phyloP scores from a whole-genome alignment of 176 grass and related monocot genomes.

The Oryza longistaminata region DNA sequence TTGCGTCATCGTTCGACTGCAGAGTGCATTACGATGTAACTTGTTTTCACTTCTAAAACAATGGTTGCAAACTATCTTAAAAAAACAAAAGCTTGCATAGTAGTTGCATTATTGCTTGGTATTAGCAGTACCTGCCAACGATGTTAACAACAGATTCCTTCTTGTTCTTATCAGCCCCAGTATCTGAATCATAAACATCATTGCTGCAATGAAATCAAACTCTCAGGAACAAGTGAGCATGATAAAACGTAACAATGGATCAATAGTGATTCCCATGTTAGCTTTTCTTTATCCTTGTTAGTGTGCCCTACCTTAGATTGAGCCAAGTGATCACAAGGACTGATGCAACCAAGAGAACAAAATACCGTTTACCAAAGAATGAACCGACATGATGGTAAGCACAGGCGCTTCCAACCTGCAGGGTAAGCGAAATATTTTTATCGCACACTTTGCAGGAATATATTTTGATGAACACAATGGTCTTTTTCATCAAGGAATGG shows the following conservation, averaged over 20 bases:
- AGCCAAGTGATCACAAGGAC: slow-evolving; percentile 91
- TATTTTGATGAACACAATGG: neutral
- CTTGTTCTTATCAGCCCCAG: slow-evolving; percentile 76
- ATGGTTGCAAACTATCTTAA: too few relatives aligned
- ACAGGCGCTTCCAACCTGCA: slow-evolving; percentile 64
- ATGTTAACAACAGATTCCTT: slow-evolving; percentile 90
- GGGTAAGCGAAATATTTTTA: neutral
- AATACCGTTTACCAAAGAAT: slow-evolving; percentile 65
- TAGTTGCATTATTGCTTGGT: neutral
- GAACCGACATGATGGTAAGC: slow-evolving; percentile 64
- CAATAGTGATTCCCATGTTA: neutral
- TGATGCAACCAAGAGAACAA: slow-evolving; percentile 57
- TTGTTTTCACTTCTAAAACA: neutral
- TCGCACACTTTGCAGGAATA: neutral
- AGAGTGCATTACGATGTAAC: slow-evolving; percentile 23
- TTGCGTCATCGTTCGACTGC: slow-evolving; percentile 59
- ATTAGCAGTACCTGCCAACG: slow-evolving; percentile 65
- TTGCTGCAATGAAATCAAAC: slow-evolving; percentile 60
- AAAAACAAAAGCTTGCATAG: neutral
- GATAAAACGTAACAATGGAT: neutral
- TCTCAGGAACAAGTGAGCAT: neutral
- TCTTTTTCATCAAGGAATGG: neutral
- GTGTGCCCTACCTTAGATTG: slow-evolving; percentile 62
- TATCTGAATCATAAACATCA: slow-evolving; percentile 90
- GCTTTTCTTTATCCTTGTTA: neutral